Base-by-base conservation (phyloP, 768 basidiomycete genomes). In the Crassisporium funariophilum region DNA sequence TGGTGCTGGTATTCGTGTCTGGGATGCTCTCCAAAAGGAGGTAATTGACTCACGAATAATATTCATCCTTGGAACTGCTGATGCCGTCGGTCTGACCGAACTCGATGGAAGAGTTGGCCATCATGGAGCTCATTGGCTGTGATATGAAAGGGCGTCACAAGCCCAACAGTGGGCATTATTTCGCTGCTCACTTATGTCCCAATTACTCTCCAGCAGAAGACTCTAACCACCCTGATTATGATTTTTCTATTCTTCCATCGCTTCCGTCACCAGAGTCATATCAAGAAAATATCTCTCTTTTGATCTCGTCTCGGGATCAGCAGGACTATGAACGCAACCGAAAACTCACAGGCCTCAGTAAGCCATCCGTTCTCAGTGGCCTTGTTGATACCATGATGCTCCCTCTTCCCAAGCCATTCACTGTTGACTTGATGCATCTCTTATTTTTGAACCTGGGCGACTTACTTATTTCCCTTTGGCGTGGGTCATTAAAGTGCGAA, bases 401-500 rank as follows among this genome's bases (percentile, higher is more conserved):
- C n/a, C n/a, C n/a, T n/a, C n/a, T 69, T 35, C 69, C 70, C 0
- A 37, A 41, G 0, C 61, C 60, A 19, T 74, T 71, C 39, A 35
- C 52, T 12, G 48, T 49, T 1, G 72, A 77, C 35, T 43, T 68
- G 13, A 75, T 75, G 72, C 74, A 77, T 51, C 55, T 68, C 1
- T 44, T 51, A 3, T 29, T 44, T 8, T 54, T 78, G 9, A 78
- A 77, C 52, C 17, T 74, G 2, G 40, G 65, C 1, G 73, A 76
- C 25, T 59, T 73, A 8, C 29, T 69, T 10, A 17, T 73, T 29
- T 35, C 48, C 1, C 57, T 74, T 1, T 72, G 70, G 70, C 57
- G 63, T 4, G 67, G 67, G 1, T 31, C 33, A 4, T 46, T 64
- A 2, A 39, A 64, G 37, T 43, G 33, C 23, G 42, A 57, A 10